Percentiles rank a stretch among this genome's conserved stretches.
phyloP scores from a whole-genome alignment of 2,329 filamentous ascomycete genomes.

The Hypoxylon sp. region DNA sequence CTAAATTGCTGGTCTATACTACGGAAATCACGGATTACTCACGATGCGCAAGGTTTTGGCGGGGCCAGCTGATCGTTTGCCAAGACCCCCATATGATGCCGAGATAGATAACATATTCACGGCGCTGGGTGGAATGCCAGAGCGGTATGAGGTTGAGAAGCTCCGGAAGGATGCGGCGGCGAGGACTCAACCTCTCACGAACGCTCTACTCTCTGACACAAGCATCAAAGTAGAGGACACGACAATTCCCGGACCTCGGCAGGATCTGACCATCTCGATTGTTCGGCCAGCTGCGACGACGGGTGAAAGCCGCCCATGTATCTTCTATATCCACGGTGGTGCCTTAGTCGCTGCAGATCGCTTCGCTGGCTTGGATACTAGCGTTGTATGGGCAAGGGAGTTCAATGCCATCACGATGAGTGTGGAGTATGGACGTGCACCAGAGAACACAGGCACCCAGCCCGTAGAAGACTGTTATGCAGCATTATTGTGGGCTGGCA shows the following conservation, averaged over 20 bases:
- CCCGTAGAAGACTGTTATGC: conserved; percentile 59
- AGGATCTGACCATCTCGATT: conserved; percentile 46
- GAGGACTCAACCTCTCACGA: conserved; percentile 49
- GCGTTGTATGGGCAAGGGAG: conserved; percentile 52
- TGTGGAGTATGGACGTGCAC: conserved; percentile 55
- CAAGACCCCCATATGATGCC: conserved; percentile 52
- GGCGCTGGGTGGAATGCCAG: conserved; percentile 47
- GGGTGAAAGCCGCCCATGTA: conserved; percentile 47
- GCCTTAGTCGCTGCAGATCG: conserved; percentile 53
- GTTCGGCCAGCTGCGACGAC: conserved; percentile 45
- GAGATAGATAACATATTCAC: conserved; percentile 49
- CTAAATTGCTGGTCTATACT: conserved; percentile 26
- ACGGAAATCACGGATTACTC: conserved; percentile 22
- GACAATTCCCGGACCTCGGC: conserved; percentile 49
- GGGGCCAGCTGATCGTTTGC: conserved; percentile 48
- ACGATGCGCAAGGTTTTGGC: conserved; percentile 46
- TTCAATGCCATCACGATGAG: conserved; percentile 53
- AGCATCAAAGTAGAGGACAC: conserved; percentile 50
- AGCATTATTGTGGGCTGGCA: conserved; percentile 54
- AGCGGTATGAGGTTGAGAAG: conserved; percentile 51
- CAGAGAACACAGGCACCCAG: conserved; percentile 51
- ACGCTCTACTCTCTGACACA: conserved; percentile 50
- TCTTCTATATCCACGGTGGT: conserved; percentile 55
- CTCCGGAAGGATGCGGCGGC: conserved; percentile 49
- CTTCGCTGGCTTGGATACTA: conserved; percentile 54